Conservation (phyloP, 768 basidiomycete species). For the Heimioporus sp. region DNA sequence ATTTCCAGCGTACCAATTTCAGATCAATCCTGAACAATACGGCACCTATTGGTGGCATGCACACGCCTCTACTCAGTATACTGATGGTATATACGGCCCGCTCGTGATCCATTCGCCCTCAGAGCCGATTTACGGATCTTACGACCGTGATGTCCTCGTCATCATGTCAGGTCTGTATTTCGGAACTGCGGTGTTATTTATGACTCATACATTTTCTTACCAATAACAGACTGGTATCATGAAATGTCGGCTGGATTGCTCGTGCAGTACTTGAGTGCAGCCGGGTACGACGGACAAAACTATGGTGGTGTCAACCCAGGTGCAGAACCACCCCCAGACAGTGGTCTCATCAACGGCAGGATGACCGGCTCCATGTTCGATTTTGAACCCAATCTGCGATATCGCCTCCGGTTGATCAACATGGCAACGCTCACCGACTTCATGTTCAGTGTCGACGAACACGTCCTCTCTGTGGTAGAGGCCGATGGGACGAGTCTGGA, state of each 20-base stretch:
- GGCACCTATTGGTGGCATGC: conserved; percentile 54
- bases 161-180: conserved; percentile 31
- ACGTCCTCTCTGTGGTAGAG: conserved; percentile 46
- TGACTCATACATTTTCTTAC: background rate
- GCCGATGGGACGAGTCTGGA: conserved; percentile 45
- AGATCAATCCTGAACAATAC: conserved; percentile 38
- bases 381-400: conserved; percentile 34
- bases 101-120: conserved; percentile 44
- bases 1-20: conserved; percentile 35
- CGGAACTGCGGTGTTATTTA: background rate
- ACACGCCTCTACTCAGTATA: conserved; percentile 38
- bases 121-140: conserved; percentile 30
- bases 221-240: conserved; percentile 32
- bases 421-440: conserved; percentile 46
- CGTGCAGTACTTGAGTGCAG: conserved; percentile 27
- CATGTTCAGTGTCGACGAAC: conserved; percentile 44
- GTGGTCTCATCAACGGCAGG: conserved; percentile 35
- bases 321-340: conserved; percentile 39
- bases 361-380: conserved; percentile 24
- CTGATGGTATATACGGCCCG: conserved; percentile 50
- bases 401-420: conserved; percentile 50
- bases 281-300: conserved; percentile 28
- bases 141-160: conserved; percentile 41
- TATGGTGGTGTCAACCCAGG: conserved; percentile 29
- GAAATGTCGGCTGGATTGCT: conserved; percentile 29